A percentile compares a stretch with the other conserved stretches of the same genome.
phyloP scores from a whole-genome alignment of 495 filamentous ascomycete genomes.

The Daldinia concentrica region DNA sequence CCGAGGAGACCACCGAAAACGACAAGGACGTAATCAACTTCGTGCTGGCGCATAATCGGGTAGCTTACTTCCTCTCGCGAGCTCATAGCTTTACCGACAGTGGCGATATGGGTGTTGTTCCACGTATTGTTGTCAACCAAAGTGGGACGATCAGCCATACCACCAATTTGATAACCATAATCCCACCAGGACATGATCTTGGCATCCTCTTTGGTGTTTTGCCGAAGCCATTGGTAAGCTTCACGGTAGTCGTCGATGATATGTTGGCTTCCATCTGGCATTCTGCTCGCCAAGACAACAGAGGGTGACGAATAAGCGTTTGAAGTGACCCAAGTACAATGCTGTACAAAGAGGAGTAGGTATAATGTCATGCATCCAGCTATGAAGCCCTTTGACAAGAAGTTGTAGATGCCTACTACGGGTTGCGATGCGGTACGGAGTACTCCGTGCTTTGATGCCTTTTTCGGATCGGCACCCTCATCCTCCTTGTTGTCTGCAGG shows the following conservation, averaged over 20 bases:
- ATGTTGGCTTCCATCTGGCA: slow-evolving; percentile 95
- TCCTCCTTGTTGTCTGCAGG: slow-evolving; percentile 60
- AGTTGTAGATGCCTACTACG: slow-evolving; percentile 83
- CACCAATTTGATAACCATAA: slow-evolving; percentile 99
- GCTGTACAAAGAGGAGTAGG: slow-evolving; percentile 90
- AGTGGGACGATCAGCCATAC: slow-evolving; percentile 98
- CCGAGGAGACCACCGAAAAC: slow-evolving; percentile 97
- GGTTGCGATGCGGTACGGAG: slow-evolving; percentile 78
- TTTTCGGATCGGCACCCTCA: slow-evolving; percentile 59
- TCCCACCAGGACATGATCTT: slow-evolving; percentile 99
- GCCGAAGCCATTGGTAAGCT: slow-evolving; percentile 99
- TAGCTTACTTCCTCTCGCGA: slow-evolving; percentile 97
- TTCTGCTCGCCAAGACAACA: slow-evolving; percentile 89
- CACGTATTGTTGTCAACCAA: slow-evolving; percentile 99
- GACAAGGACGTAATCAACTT: slow-evolving; percentile 97
- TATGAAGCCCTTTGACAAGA: slow-evolving; percentile 78
- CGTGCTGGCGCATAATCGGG: slow-evolving; percentile 96
- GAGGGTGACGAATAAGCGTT: slow-evolving; percentile 99
- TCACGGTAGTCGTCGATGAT: slow-evolving; percentile 99
- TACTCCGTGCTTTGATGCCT: slow-evolving; percentile 59
- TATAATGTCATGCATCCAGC: slow-evolving; percentile 78
- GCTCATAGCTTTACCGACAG: slow-evolving; percentile 99
- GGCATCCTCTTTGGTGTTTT: slow-evolving; percentile 92
- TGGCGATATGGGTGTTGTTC: slow-evolving; percentile 99
- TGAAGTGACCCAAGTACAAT: slow-evolving; percentile 99